Evolutionary conservation across 345 rosid species (phyloP).

Genomic region (Kernera saxatilis): DNA sequence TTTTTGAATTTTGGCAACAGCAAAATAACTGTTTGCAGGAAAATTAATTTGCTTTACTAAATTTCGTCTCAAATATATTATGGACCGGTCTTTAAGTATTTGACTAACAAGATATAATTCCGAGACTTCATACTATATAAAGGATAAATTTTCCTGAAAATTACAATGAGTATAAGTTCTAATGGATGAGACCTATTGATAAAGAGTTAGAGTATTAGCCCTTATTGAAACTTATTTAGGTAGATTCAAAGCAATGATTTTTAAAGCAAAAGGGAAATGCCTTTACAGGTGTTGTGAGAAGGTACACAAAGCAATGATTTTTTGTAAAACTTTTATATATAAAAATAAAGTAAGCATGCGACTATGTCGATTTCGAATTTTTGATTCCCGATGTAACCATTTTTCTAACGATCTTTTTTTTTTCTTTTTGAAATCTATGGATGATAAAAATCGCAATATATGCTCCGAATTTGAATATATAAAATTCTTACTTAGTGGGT

Average conservation of each 20-base stretch:
- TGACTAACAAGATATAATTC: background rate
- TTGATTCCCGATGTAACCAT: conserved; percentile 13
- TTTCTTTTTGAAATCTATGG: background rate
- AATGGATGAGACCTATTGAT: background rate
- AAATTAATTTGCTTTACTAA: background rate
- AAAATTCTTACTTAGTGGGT: background rate
- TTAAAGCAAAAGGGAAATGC: background rate
- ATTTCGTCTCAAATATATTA: background rate
- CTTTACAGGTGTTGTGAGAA: conserved; percentile 30
- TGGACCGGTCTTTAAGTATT: background rate
- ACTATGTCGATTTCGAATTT: conserved; percentile 3
- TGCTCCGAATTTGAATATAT: background rate
- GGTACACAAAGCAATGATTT: conserved; percentile 2
- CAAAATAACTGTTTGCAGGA: background rate
- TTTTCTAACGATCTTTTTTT: background rate
- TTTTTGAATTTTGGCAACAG: background rate
- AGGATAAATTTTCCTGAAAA: background rate
- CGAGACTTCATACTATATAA: background rate
- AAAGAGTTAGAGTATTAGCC: background rate
- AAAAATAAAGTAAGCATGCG: conserved; percentile 16
- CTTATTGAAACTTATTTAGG: too few species aligned
- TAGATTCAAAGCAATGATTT: background rate
- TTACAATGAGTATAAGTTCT: background rate
- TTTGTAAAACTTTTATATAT: background rate
- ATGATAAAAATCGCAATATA: background rate